These are phyloP conservation scores for Arachnomyces sp. DNA, from an alignment of 2,329 filamentous ascomycete species.

Conservation along the genomic window DNA sequence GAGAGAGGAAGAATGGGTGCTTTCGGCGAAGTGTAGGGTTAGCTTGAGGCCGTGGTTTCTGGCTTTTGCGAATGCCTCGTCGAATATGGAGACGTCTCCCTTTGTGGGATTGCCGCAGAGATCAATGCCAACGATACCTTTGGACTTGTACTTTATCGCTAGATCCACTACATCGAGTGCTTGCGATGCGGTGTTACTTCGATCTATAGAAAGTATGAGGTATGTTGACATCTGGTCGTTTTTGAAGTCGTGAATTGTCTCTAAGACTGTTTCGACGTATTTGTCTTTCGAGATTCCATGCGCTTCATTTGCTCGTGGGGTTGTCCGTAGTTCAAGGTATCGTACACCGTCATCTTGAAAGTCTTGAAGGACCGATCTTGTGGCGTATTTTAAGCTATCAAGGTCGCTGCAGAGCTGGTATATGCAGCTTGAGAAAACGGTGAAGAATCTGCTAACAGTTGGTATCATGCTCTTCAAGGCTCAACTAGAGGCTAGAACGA, in stretches of 20 bases:
- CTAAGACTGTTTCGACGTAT: conserved; percentile 60
- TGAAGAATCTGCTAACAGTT: conserved; percentile 56
- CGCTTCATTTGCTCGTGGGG: conserved; percentile 55
- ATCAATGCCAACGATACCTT: conserved; percentile 64
- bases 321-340: conserved; percentile 74
- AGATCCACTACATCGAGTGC: conserved; percentile 58
- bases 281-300: conserved; percentile 49
- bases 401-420: conserved; percentile 63
- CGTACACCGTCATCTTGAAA: conserved; percentile 64
- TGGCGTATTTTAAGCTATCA: conserved; percentile 53
- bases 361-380: conserved; percentile 54
- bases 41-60: conserved; percentile 49
- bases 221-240: conserved; percentile 47
- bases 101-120: conserved; percentile 66
- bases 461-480: background rate
- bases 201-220: conserved; percentile 68
- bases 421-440: conserved; percentile 69
- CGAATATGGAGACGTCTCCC: conserved; percentile 54
- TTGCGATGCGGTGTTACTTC: conserved; percentile 50
- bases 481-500: no score
- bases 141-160: conserved; percentile 45
- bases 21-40: conserved; percentile 73
- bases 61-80: conserved; percentile 51
- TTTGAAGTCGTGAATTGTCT: conserved; percentile 51
- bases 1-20: conserved; percentile 46